These are phyloP conservation scores for Aspergillus quadricinctus DNA, from an alignment of 2,329 filamentous ascomycete genomes.

Conservation along the genomic window DNA sequence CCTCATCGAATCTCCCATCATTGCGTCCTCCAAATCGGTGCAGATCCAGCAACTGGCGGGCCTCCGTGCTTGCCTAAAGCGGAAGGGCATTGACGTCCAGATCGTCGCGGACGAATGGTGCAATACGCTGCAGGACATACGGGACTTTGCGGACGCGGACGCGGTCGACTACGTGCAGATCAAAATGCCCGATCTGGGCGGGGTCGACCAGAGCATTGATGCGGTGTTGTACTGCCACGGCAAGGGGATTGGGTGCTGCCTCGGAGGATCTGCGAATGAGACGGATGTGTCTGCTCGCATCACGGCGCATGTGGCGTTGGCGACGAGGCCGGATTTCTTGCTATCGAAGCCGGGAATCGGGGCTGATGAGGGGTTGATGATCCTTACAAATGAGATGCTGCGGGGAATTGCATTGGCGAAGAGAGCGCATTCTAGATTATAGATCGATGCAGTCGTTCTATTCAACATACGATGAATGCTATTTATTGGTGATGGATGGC, in stretches of 20 bases:
- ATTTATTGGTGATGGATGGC: too few relatives aligned
- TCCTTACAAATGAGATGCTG: conserved; percentile 8
- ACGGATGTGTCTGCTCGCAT: conserved; percentile 25
- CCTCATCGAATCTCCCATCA: conserved; percentile 15
- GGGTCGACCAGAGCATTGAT: conserved; percentile 14
- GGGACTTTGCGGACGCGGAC: conserved; percentile 13
- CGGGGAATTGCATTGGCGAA: conserved; percentile 1
- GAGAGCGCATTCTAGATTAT: neutral
- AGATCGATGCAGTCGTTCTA: too few relatives aligned
- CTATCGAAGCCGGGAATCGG: conserved; percentile 6
- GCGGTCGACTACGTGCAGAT: conserved; percentile 17
- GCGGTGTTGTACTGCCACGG: conserved; percentile 13
- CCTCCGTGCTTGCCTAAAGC: conserved; percentile 2
- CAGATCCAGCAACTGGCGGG: conserved; percentile 10
- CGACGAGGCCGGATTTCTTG: conserved; percentile 3
- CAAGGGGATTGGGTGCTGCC: conserved; percentile 12
- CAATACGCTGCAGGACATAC: conserved; percentile 15
- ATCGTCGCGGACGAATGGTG: conserved; percentile 17
- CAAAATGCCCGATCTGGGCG: conserved; percentile 17
- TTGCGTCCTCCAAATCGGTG: conserved; percentile 9
- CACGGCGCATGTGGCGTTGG: conserved; percentile 15
- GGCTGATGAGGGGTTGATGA: conserved; percentile 6
- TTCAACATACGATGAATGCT: too few relatives aligned
- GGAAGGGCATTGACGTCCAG: conserved; percentile 2
- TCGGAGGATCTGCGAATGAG: conserved; percentile 15